These are phyloP conservation scores for Suhomyces faveliae DNA, from an alignment of 805 yeast genomes.

Conservation along the genomic window DNA sequence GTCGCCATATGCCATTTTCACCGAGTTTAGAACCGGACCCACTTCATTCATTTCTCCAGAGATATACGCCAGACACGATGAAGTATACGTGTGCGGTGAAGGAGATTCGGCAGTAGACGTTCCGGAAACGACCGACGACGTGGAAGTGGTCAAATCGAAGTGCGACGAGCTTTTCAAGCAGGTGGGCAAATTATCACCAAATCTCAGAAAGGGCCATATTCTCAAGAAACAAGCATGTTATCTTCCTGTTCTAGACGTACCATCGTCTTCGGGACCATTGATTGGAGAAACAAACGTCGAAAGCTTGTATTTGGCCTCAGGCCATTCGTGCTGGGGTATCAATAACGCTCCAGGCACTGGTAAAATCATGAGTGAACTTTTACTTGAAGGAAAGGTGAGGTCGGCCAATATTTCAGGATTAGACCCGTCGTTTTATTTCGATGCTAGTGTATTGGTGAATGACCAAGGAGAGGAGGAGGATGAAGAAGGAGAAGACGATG, in stretches of 20 bases:
- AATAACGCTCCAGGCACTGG: constrained; percentile 98
- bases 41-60: constrained; percentile 83
- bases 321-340: constrained; percentile 99
- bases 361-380: constrained; percentile 81
- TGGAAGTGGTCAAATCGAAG: constrained; percentile 78
- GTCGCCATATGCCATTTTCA: constrained; percentile 91
- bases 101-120: constrained; percentile 88
- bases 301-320: constrained; percentile 77
- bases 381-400: constrained; percentile 76
- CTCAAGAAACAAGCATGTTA: constrained; percentile 91
- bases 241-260: constrained; percentile 90
- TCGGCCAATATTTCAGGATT: constrained; percentile 79
- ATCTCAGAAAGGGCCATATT: constrained; percentile 69
- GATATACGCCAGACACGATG: constrained; percentile 91
- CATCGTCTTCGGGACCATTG: constrained; percentile 88
- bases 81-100: constrained; percentile 96
- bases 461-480: constrained; percentile 18
- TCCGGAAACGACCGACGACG: constrained; percentile 93
- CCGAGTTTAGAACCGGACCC: constrained; percentile 77
- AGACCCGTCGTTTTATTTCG: constrained; percentile 86
- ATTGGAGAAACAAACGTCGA: constrained; percentile 91
- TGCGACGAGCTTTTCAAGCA: constrained; percentile 84
- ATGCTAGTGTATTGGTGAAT: constrained; percentile 52
- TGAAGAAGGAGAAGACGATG: not conserved
- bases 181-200: constrained; percentile 73